Conservation (phyloP, 805 yeast species). For the Yamadazyma philogaea region DNA sequence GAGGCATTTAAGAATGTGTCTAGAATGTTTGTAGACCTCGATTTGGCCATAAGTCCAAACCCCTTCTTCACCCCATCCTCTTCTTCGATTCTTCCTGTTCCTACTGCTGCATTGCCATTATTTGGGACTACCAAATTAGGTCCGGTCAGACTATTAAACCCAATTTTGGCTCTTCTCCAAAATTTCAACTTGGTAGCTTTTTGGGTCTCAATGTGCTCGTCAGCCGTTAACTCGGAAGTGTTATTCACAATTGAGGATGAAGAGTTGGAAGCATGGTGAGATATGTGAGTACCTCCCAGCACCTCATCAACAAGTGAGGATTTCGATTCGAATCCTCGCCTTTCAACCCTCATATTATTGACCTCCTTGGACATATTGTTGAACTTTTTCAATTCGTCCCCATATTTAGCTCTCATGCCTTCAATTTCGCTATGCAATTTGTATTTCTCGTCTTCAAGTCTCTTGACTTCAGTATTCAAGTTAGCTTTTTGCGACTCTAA, state of each 20-base stretch:
- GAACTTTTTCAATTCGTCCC: conserved; percentile 13
- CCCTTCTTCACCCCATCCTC: conserved; percentile 8
- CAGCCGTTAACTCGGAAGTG: conserved; percentile 15
- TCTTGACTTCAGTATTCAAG: conserved; percentile 12
- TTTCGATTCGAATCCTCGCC: conserved; percentile 36
- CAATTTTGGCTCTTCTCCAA: conserved; percentile 44
- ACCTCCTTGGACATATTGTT: conserved; percentile 46
- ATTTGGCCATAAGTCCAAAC: conserved; percentile 27
- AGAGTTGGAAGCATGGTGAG: conserved; percentile 15
- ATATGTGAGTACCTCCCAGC: conserved; percentile 1
- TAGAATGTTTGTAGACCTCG: conserved; percentile 47
- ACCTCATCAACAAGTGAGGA: background rate
- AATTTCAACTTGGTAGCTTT: conserved; percentile 43
- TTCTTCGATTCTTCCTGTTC: conserved; percentile 10
- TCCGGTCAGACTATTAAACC: conserved; percentile 16
- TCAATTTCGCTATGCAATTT: conserved; percentile 12
- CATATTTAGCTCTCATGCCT: conserved; percentile 9
- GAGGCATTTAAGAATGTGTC: conserved; percentile 25
- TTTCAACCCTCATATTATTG: conserved; percentile 46
- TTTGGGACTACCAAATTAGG: conserved; percentile 13
- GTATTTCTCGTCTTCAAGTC: conserved; percentile 26
- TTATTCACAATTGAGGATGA: conserved; percentile 17
- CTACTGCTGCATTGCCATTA: conserved; percentile 2
- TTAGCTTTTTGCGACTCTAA: conserved; percentile 20
- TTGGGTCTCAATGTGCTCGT: conserved; percentile 30